Conservation (phyloP, 305 asterid genomes). For the Andrographis paniculata region DNA sequence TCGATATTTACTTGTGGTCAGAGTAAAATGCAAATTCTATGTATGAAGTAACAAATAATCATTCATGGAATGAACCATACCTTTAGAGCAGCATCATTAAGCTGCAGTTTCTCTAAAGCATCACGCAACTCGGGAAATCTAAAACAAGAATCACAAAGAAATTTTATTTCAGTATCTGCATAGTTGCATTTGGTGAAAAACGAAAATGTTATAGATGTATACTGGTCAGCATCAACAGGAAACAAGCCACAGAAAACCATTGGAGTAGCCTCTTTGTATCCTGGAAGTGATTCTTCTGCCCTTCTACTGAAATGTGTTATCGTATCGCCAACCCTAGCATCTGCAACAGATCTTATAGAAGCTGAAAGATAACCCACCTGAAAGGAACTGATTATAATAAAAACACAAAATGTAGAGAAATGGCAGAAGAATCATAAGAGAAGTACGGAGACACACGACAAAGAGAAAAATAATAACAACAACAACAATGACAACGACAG, state of each 20-base stretch:
- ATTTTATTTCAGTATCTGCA: conserved; percentile 14
- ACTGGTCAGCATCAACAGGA: conserved; percentile 98
- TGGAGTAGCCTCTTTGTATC: conserved; percentile 97
- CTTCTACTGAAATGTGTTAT: conserved; percentile 71
- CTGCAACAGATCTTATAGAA: conserved; percentile 95
- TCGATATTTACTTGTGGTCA: neutral
- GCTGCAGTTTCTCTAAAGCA: conserved; percentile 93
- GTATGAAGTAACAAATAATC: conserved; percentile 2
- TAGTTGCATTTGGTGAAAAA: conserved; percentile 11
- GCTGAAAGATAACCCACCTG: conserved; percentile 96
- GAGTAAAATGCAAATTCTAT: neutral
- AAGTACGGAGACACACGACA: neutral
- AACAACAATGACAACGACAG: too few relatives aligned
- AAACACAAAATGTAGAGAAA: conserved; percentile 13
- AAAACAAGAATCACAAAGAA: conserved; percentile 20
- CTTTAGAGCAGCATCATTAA: conserved; percentile 97
- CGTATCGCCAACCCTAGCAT: conserved; percentile 99
- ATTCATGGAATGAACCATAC: conserved; percentile 27
- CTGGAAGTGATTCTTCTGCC: conserved; percentile 84
- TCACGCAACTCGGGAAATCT: conserved; percentile 94
- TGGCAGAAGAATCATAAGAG: neutral
- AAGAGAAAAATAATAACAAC: conserved; percentile 3
- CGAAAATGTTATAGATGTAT: conserved; percentile 22
- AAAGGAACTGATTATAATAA: conserved; percentile 22
- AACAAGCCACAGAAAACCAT: conserved; percentile 99